Conservation (phyloP, 1,284 basidiomycete species). For the Neonothopanus nambi region DNA sequence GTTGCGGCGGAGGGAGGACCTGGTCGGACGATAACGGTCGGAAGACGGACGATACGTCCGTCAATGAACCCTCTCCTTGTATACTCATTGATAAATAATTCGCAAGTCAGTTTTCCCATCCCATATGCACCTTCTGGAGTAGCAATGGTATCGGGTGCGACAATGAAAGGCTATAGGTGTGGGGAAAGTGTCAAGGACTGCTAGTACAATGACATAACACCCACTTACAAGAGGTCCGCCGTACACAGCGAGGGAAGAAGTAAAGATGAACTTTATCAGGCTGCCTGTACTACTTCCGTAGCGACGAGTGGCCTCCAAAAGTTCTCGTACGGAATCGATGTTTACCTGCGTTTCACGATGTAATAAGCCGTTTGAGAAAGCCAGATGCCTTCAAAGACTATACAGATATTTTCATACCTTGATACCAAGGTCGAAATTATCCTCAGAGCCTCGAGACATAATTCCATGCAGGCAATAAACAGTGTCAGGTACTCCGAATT, state of each 20-base stretch:
- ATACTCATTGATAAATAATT: constrained; percentile 65
- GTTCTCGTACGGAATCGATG: constrained; percentile 55
- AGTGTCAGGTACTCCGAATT: constrained; percentile 42
- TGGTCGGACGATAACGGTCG: constrained; percentile 62
- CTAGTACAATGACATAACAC: too few species aligned
- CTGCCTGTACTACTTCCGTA: constrained; percentile 33
- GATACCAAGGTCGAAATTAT: constrained; percentile 61
- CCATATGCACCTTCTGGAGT: constrained; percentile 62
- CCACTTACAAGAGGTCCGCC: constrained; percentile 53
- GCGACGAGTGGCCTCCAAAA: constrained; percentile 48
- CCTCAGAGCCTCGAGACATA: constrained; percentile 70
- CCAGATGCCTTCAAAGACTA: neutral
- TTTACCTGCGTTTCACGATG: constrained; percentile 47
- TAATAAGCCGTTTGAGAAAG: neutral
- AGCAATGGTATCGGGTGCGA: constrained; percentile 52
- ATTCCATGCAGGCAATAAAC: constrained; percentile 66
- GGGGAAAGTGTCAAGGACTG: neutral
- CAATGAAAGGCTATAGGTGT: constrained; percentile 40
- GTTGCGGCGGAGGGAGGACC: constrained; percentile 58
- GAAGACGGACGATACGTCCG: constrained; percentile 61
- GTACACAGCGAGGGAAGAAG: constrained; percentile 64
- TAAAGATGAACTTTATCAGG: constrained; percentile 57
- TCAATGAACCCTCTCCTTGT: constrained; percentile 63
- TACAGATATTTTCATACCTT: constrained; percentile 43
- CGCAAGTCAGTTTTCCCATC: constrained; percentile 56